Percentiles rank a stretch among this genome's conserved stretches.
These are phyloP conservation scores for Raddia distichophylla DNA, from an alignment of 176 grass and related monocot species.

Conservation along the genomic window DNA sequence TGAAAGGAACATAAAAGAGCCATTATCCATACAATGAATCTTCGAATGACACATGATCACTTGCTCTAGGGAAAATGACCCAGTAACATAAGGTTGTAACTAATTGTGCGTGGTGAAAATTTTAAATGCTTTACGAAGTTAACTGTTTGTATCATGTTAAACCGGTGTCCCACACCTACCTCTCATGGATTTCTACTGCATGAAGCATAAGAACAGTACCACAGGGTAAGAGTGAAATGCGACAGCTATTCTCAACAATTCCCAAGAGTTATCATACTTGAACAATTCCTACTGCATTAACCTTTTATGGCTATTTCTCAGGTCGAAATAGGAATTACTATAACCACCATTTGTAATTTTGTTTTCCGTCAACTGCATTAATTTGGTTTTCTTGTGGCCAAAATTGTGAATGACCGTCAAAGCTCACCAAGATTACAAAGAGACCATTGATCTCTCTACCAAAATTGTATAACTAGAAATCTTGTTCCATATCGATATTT, in stretches of 20 bases:
- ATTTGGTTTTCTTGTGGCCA: not conserved
- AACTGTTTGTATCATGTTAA: not conserved
- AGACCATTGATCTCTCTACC: not conserved
- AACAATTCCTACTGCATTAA: not conserved
- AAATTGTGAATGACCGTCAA: not conserved
- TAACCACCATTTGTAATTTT: conserved; percentile 6
- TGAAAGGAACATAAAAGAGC: not conserved
- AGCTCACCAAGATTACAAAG: not conserved
- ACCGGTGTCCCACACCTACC: not conserved
- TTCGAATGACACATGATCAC: not conserved
- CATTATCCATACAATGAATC: not conserved
- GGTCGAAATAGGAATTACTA: not conserved
- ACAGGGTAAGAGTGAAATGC: not conserved
- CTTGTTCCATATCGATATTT: not conserved
- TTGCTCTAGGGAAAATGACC: not conserved
- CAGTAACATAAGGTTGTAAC: not conserved
- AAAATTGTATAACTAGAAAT: not conserved
- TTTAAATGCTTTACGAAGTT: conserved; percentile 34
- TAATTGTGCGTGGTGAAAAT: not conserved
- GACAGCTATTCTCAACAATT: not conserved
- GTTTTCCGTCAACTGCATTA: not conserved
- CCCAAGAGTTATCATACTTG: conserved; percentile 4
- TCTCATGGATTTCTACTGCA: conserved; percentile 10
- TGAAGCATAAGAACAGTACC: not conserved
- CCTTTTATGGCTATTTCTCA: conserved; percentile 12